phyloP scores from a whole-genome alignment of 495 filamentous ascomycete genomes.

The Penicillium argentinense region DNA sequence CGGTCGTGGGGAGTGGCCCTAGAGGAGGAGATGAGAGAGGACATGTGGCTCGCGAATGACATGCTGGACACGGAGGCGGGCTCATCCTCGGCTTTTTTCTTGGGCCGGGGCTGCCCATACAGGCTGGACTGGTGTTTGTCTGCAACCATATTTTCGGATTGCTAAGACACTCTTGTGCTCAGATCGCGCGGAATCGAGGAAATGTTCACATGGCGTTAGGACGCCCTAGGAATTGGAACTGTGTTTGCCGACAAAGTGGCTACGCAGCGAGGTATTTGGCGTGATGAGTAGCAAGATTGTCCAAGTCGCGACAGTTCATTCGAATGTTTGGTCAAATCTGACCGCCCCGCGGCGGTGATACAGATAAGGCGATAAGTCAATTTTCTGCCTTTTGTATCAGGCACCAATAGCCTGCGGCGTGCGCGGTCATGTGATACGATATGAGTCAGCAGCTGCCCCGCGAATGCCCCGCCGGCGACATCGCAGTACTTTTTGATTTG shows the following conservation, averaged over 20 bases:
- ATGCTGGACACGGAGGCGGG: conserved; percentile 71
- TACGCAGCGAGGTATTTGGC: too few species aligned
- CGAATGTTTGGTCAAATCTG: too few species aligned
- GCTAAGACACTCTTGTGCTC: too few species aligned
- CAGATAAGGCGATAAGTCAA: conserved; percentile 5
- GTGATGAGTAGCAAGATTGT: too few species aligned
- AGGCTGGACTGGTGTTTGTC: conserved; percentile 43
- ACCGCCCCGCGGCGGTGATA: too few species aligned
- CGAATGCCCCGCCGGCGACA: not conserved
- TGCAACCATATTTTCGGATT: conserved; percentile 11
- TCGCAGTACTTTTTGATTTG: not conserved
- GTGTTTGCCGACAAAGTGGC: too few species aligned
- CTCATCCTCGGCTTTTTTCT: conserved; percentile 47
- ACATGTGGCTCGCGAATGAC: conserved; percentile 75
- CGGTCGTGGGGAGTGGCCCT: conserved; percentile 50
- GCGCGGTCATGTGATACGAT: not conserved
- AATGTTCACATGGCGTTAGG: too few species aligned
- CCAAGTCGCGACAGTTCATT: too few species aligned
- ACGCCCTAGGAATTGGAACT: too few species aligned
- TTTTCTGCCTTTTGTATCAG: not conserved
- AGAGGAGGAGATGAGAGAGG: conserved; percentile 62
- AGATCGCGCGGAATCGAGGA: too few species aligned
- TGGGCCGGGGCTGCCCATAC: conserved; percentile 70
- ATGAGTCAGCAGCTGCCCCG: conserved; percentile 12
- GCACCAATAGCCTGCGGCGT: too few species aligned